Percentiles rank a stretch among this genome's conserved stretches.
Conservation (phyloP, 208 protist species). For the Crithidia fasciculata region DNA sequence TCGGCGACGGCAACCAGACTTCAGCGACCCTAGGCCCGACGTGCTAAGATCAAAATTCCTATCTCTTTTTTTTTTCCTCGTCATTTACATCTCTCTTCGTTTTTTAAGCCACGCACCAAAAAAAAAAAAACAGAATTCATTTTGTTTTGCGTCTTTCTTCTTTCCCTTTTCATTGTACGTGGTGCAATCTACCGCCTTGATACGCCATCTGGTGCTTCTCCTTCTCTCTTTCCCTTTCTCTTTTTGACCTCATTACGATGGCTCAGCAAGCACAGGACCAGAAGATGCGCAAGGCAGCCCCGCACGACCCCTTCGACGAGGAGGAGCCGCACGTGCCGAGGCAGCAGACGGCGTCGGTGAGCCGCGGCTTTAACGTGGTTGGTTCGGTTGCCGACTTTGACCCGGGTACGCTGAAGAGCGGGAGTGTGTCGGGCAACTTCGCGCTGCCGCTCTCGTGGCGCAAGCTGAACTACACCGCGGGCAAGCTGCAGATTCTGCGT, state of each 20-base stretch:
- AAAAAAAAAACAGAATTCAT: no score
- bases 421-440: conserved; percentile 42
- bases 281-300: no score
- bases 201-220: no score
- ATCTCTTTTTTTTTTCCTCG: background rate
- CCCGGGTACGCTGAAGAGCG: conserved; percentile 31
- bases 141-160: no score
- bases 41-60: background rate
- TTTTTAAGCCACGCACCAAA: no score
- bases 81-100: background rate
- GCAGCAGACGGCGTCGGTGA: conserved; percentile 10
- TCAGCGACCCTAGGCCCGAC: no score
- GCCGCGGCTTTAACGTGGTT: conserved; percentile 32
- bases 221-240: no score
- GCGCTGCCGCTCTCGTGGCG: conserved; percentile 75
- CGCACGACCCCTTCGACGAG: conserved; percentile 5
- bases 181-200: no score
- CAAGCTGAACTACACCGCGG: conserved; percentile 63
- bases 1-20: no score
- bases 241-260: background rate
- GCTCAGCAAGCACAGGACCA: no score
- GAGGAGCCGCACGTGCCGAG: background rate
- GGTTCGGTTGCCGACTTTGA: conserved; percentile 64
- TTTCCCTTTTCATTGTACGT: no score
- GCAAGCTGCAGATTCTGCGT: conserved; percentile 58